A percentile compares a stretch with the other conserved stretches of the same genome.
Conservation (phyloP, 1,139 yeast genomes). For the Suhomyces guaymorum region DNA sequence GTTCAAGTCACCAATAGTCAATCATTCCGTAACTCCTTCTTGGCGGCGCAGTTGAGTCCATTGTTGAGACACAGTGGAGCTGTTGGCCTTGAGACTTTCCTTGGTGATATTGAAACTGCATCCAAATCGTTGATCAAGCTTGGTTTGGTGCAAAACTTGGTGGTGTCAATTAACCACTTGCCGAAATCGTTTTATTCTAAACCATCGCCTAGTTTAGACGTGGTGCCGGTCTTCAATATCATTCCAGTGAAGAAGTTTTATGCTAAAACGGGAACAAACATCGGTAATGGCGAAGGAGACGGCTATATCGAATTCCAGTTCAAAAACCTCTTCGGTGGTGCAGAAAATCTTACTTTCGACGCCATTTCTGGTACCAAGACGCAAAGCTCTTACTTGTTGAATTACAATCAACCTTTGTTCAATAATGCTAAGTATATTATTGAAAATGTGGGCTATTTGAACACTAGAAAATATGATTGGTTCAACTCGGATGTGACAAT, state of each 20-base stretch:
- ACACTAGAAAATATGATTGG: conserved; percentile 70
- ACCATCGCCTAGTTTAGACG: conserved; percentile 31
- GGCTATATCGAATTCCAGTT: conserved; percentile 80
- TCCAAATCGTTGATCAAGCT: conserved; percentile 43
- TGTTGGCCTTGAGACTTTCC: conserved; percentile 37
- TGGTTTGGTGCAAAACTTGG: conserved; percentile 48
- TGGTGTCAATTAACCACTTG: conserved; percentile 40
- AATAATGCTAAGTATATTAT: conserved; percentile 54
- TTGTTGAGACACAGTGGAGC: conserved; percentile 35
- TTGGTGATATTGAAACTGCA: conserved; percentile 43
- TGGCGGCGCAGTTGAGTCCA: conserved; percentile 57
- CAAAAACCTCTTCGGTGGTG: conserved; percentile 84
- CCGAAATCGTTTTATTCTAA: conserved; percentile 26
- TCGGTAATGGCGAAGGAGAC: conserved; percentile 94
- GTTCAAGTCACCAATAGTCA: conserved; percentile 60
- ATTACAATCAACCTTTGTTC: conserved; percentile 61
- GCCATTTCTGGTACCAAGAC: conserved; percentile 81
- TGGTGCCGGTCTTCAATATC: conserved; percentile 59
- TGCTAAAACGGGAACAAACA: conserved; percentile 89
- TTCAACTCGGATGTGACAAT: conserved; percentile 58
- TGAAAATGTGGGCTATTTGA: conserved; percentile 56
- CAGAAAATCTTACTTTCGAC: conserved; percentile 74
- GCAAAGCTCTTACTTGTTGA: conserved; percentile 66
- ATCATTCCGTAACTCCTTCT: conserved; percentile 51
- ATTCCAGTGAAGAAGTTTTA: conserved; percentile 65